Percentiles rank a stretch among this genome's conserved stretches.
Conservation (phyloP, 2,329 filamentous ascomycete genomes). For the Ophiocordyceps camponoti-floridani region DNA sequence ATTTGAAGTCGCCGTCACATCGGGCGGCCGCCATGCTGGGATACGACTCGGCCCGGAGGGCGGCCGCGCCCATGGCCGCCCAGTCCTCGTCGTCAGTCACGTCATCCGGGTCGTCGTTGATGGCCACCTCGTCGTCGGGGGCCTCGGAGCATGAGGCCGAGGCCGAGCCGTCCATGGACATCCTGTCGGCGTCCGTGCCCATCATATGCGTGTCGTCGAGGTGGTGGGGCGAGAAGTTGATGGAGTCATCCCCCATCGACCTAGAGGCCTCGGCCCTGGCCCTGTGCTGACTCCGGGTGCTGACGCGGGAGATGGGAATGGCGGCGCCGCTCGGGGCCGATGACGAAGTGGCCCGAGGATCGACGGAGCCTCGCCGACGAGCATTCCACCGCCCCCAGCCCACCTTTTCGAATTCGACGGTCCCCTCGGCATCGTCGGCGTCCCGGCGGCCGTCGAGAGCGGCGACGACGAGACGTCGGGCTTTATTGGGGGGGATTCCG, state of each 20-base stretch:
- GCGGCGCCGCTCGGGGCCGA: slow-evolving; percentile 23
- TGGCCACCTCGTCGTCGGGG: slow-evolving; percentile 44
- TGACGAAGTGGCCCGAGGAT: slow-evolving; percentile 22
- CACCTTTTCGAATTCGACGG: slow-evolving; percentile 77
- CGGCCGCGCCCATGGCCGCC: slow-evolving; percentile 74
- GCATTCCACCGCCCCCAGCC: slow-evolving; percentile 97
- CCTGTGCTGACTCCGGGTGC: slow-evolving; percentile 25
- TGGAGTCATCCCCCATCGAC: slow-evolving; percentile 53
- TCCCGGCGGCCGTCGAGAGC: slow-evolving; percentile 67
- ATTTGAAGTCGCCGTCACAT: slow-evolving; percentile 28
- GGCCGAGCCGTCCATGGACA: slow-evolving; percentile 61
- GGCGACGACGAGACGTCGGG: slow-evolving; percentile 77
- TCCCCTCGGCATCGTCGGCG: slow-evolving; percentile 38
- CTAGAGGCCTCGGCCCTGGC: too few species aligned
- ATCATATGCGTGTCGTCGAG: slow-evolving; percentile 38
- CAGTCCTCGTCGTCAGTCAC: slow-evolving; percentile 93
- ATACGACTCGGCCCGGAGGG: slow-evolving; percentile 53
- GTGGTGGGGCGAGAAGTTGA: slow-evolving; percentile 58
- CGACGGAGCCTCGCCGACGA: slow-evolving; percentile 43
- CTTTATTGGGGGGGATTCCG: slow-evolving; percentile 74
- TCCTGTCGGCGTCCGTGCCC: slow-evolving; percentile 82
- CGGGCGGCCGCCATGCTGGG: slow-evolving; percentile 36
- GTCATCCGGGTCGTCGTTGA: slow-evolving; percentile 65
- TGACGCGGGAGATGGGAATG: slow-evolving; percentile 36
- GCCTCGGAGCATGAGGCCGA: slow-evolving; percentile 65